A percentile compares a stretch with the other conserved stretches of the same genome.
These are phyloP conservation scores for Diaporthe velutina DNA, from an alignment of 2,329 filamentous ascomycete genomes.

Conservation along the genomic window DNA sequence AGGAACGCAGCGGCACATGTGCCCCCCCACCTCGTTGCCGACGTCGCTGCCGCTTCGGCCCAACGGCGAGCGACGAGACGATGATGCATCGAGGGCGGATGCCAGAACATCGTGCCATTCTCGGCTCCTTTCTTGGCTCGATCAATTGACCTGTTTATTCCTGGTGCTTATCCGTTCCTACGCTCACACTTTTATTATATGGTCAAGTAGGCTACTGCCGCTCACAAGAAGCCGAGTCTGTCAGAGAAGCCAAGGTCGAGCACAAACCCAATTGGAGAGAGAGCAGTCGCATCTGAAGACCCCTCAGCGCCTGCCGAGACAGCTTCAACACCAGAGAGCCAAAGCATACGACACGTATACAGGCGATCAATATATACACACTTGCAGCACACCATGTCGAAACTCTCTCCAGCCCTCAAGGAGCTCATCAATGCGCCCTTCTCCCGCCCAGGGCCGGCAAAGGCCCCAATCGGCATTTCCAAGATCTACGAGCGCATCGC, in stretches of 20 bases:
- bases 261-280: background rate
- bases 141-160: background rate
- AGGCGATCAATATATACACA: background rate
- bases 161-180: background rate
- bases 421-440: slow-evolving; percentile 79
- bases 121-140: slow-evolving; percentile 1
- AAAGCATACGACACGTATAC: background rate
- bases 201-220: background rate
- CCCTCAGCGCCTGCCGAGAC: background rate
- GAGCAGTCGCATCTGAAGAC: background rate
- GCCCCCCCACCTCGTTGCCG: background rate
- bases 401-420: slow-evolving; percentile 79
- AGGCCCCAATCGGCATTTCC: slow-evolving; percentile 73
- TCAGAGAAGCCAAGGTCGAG: background rate
- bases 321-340: background rate
- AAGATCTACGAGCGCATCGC: slow-evolving; percentile 76
- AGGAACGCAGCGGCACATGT: background rate
- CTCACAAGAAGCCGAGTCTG: background rate
- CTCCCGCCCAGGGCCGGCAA: slow-evolving; percentile 73
- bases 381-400: slow-evolving; percentile 50
- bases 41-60: slow-evolving; percentile 18
- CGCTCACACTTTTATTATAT: slow-evolving; percentile 27
- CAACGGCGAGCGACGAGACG: background rate
- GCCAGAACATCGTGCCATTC: slow-evolving; percentile 21
- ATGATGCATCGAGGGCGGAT: slow-evolving; percentile 8